Evolutionary conservation across 2,329 filamentous ascomycete species (phyloP), one percentile per base, ranked within the genome.

Genomic region (Diaporthe eres): DNA sequence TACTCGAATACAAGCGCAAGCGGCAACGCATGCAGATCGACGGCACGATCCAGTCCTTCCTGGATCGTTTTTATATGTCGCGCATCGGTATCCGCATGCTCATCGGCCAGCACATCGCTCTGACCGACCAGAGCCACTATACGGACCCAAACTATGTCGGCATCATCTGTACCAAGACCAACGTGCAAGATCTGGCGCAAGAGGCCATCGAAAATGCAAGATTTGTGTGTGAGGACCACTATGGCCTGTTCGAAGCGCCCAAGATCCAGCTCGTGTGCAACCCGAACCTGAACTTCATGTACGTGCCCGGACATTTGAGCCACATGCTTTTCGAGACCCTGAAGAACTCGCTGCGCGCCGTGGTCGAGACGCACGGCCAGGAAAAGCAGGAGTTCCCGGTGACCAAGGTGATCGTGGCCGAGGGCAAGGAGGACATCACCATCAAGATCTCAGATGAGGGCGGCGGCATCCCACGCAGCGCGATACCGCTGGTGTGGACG

Each of bases 251-350:
- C 81, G 96, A 98, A 82, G 96, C 97, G 12, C 97, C 97, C 74
- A 97, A 98, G 85, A 94, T 99, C 79, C 96, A 98, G 85, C 93
- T 99, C 75, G 95, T 99, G 77, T 99, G 97, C 88, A 95, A 96
- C 82, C 94, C 95, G 25, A 93, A 97, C 84, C 90, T 99, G 81
- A 94, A 97, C 88, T 99, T 99, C 87, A 99, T 99, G 97, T 99
- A 99, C 83, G 97, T 99, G 72, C 97, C 97, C 0, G 97, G 97
- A n/a, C 97, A 99, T 86, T 84, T 99, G 84, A 98, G 95, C 80
- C 97, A 99, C 87, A 99, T 99, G 97, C 93, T 99, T 71, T 99
- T 99, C 85, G 97, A 99, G 87, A 99, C 97, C 2, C 89, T 99
- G 83, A 99, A 99, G 88, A 99, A 99, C 89, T 98, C 96, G 74